Evolutionary conservation across 176 grass and related monocot species (phyloP).

Genomic region (Oryza meyeriana): DNA sequence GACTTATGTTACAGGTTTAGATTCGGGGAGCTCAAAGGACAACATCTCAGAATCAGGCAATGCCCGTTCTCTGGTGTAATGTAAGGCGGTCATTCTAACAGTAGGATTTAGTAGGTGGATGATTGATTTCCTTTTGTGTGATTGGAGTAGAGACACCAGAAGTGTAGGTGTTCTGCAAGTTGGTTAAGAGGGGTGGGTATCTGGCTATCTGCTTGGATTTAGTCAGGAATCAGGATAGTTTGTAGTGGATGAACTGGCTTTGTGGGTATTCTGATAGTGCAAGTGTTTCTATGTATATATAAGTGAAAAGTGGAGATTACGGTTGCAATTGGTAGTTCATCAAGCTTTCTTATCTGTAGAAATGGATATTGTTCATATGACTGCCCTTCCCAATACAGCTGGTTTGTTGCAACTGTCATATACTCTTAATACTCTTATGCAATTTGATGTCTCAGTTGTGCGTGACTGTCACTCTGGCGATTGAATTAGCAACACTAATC

Average conservation of each 20-base stretch:
- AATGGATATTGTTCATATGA: background rate
- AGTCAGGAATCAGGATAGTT: constrained; percentile 18
- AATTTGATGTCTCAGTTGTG: too few relatives aligned
- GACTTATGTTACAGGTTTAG: constrained; percentile 40
- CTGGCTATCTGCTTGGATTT: constrained; percentile 6
- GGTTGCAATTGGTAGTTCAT: background rate
- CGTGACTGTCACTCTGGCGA: background rate
- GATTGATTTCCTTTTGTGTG: background rate
- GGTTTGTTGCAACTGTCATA: background rate
- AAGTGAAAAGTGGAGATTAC: constrained; percentile 16
- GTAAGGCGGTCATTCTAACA: constrained; percentile 23
- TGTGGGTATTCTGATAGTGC: constrained; percentile 19
- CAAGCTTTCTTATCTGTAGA: constrained; percentile 6
- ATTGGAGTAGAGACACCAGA: constrained; percentile 11
- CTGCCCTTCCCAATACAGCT: background rate
- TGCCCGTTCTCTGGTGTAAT: constrained; percentile 32
- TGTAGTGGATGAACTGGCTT: constrained; percentile 23
- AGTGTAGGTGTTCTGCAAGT: background rate
- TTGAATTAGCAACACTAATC: background rate
- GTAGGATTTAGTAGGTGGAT: constrained; percentile 25
- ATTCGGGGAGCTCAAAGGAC: constrained; percentile 57
- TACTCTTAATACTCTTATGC: too few relatives aligned
- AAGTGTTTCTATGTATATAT: constrained; percentile 38
- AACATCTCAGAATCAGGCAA: constrained; percentile 46
- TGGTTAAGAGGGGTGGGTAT: background rate